These are phyloP conservation scores for Leccinum aurantiacum DNA, from an alignment of 768 basidiomycete genomes.

Conservation along the genomic window DNA sequence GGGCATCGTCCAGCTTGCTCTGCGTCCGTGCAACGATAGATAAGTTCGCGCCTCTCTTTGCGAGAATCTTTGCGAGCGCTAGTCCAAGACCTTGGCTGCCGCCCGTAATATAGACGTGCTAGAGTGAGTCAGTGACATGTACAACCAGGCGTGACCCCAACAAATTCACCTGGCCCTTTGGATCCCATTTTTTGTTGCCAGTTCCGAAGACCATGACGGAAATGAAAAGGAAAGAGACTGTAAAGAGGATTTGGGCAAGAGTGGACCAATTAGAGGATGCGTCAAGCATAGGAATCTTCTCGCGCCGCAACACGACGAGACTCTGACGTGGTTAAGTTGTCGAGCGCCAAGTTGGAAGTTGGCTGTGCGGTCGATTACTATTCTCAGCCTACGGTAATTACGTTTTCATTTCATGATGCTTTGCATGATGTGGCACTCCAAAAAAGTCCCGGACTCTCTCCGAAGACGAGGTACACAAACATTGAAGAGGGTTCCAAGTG, in stretches of 20 bases:
- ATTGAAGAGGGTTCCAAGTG: too few relatives aligned
- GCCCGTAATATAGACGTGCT: slow-evolving; percentile 89
- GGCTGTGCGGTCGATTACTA: too few relatives aligned
- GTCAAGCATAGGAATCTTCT: not conserved
- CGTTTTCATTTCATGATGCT: too few relatives aligned
- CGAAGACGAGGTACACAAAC: too few relatives aligned
- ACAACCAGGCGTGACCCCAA: not conserved
- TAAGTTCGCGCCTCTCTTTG: slow-evolving; percentile 71
- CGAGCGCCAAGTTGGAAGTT: too few relatives aligned
- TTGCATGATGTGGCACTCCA: too few relatives aligned
- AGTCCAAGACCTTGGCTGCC: slow-evolving; percentile 82
- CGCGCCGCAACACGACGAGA: too few relatives aligned
- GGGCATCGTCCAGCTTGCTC: slow-evolving; percentile 57
- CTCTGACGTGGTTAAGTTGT: too few relatives aligned
- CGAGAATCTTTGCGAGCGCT: slow-evolving; percentile 65
- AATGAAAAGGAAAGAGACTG: slow-evolving; percentile 10
- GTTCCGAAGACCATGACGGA: slow-evolving; percentile 21
- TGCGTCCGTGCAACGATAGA: slow-evolving; percentile 83
- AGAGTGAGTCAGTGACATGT: not conserved
- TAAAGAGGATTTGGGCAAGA: slow-evolving; percentile 7
- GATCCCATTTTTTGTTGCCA: slow-evolving; percentile 46
- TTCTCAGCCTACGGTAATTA: too few relatives aligned
- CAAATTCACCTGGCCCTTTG: slow-evolving; percentile 41
- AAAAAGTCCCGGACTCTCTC: too few relatives aligned
- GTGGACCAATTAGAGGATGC: not conserved